Percentiles rank a stretch among this genome's conserved stretches.
Evolutionary conservation across 345 rosid genomes (phyloP).

Genomic region (Iberis pinnata): DNA sequence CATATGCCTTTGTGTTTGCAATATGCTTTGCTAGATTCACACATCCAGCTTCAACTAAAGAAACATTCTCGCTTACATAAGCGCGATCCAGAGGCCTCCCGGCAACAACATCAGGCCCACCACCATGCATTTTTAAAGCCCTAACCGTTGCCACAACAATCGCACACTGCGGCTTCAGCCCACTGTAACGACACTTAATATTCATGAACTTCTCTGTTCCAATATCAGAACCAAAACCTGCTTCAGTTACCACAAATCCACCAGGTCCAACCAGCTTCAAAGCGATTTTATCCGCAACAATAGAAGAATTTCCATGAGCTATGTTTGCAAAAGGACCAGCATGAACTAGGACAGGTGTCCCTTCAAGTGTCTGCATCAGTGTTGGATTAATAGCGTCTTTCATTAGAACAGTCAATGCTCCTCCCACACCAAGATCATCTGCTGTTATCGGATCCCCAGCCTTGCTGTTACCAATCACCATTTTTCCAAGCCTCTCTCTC

Average conservation of each 20-base stretch:
- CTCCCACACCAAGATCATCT: slow-evolving; percentile 97
- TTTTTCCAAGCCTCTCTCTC: slow-evolving; percentile 96
- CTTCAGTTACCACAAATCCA: slow-evolving; percentile 97
- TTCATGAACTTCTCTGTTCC: slow-evolving; percentile 98
- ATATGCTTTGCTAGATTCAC: slow-evolving; percentile 92
- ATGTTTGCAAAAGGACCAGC: slow-evolving; percentile 99
- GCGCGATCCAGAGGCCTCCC: slow-evolving; percentile 95
- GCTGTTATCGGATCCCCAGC: slow-evolving; percentile 93
- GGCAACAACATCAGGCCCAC: slow-evolving; percentile 92
- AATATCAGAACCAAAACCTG: slow-evolving; percentile 96
- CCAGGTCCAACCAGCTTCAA: slow-evolving; percentile 91
- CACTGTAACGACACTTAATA: slow-evolving; percentile 86
- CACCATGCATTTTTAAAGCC: slow-evolving; percentile 99
- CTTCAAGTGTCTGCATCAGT: slow-evolving; percentile 97
- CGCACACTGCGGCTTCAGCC: slow-evolving; percentile 86
- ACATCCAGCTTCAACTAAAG: slow-evolving; percentile 90
- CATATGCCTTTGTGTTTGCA: slow-evolving; percentile 73
- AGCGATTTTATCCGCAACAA: slow-evolving; percentile 96
- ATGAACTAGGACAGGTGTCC: slow-evolving; percentile 95
- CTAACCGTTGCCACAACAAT: slow-evolving; percentile 93
- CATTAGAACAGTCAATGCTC: slow-evolving; percentile 95
- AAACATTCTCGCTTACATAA: slow-evolving; percentile 78
- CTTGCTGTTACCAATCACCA: slow-evolving; percentile 93
- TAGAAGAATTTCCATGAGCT: slow-evolving; percentile 97
- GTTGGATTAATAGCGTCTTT: slow-evolving; percentile 97